These are phyloP conservation scores for Aspergillus sp. DNA, from an alignment of 2,329 filamentous ascomycete genomes.

Conservation along the genomic window DNA sequence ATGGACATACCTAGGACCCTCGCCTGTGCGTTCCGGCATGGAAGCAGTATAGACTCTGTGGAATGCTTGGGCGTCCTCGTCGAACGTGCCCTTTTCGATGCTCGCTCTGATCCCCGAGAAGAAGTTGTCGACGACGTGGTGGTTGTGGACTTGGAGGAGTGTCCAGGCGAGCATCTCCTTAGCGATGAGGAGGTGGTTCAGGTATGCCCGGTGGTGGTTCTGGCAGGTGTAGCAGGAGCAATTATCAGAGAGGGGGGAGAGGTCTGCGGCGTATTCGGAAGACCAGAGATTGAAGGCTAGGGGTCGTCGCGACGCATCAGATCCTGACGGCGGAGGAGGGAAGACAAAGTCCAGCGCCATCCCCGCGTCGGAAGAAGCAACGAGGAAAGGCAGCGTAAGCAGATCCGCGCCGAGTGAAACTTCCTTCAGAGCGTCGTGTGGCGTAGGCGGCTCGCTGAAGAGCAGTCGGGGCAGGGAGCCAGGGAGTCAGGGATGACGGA, in stretches of 20 bases:
- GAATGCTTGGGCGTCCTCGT: slow-evolving; percentile 51
- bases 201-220: slow-evolving; percentile 73
- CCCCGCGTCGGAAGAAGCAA: slow-evolving; percentile 67
- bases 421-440: slow-evolving; percentile 68
- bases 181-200: slow-evolving; percentile 77
- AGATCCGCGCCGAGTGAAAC: slow-evolving; percentile 70
- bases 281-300: slow-evolving; percentile 76
- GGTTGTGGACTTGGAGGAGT: slow-evolving; percentile 85
- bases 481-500: slow-evolving; percentile 57
- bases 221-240: slow-evolving; percentile 80
- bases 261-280: slow-evolving; percentile 48
- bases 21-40: slow-evolving; percentile 64
- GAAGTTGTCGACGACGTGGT: slow-evolving; percentile 61
- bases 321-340: slow-evolving; percentile 34
- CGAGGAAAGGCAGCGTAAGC: slow-evolving; percentile 67
- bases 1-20: slow-evolving; percentile 55
- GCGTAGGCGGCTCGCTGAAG: slow-evolving; percentile 58
- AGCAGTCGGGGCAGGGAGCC: slow-evolving; percentile 61
- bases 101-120: slow-evolving; percentile 60
- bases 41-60: slow-evolving; percentile 57
- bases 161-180: slow-evolving; percentile 98
- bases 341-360: slow-evolving; percentile 76
- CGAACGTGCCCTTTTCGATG: slow-evolving; percentile 49
- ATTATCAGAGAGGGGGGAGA: slow-evolving; percentile 50
- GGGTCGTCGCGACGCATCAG: slow-evolving; percentile 25